These are phyloP conservation scores for Diplodia intermedia DNA, from an alignment of 2,329 filamentous ascomycete genomes.

Conservation along the genomic window DNA sequence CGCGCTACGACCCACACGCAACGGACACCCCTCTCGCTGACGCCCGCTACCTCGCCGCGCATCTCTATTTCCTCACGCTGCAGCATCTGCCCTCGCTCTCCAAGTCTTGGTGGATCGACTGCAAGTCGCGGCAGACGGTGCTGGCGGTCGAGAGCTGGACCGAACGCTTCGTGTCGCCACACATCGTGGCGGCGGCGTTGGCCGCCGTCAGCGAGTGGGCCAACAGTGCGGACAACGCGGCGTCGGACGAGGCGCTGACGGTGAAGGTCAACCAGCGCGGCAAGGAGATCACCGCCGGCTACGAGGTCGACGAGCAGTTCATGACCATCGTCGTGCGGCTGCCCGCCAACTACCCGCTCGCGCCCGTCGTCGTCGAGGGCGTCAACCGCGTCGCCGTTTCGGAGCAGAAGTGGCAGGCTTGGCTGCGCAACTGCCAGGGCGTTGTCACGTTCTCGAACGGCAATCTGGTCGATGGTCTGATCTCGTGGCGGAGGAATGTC, in stretches of 20 bases:
- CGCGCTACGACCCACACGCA: constrained; percentile 55
- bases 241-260: constrained; percentile 60
- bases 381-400: constrained; percentile 84
- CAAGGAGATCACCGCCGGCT: constrained; percentile 81
- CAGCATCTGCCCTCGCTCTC: constrained; percentile 79
- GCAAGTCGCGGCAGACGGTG: constrained; percentile 78
- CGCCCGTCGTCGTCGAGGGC: constrained; percentile 76
- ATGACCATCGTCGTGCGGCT: constrained; percentile 84
- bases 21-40: constrained; percentile 63
- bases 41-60: constrained; percentile 81
- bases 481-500: constrained; percentile 86
- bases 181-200: constrained; percentile 70
- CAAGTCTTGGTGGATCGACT: constrained; percentile 83
- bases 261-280: constrained; percentile 76
- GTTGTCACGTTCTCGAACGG: constrained; percentile 94
- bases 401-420: constrained; percentile 90
- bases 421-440: constrained; percentile 86
- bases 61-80: constrained; percentile 84
- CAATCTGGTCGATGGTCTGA: constrained; percentile 83
- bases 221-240: constrained; percentile 47
- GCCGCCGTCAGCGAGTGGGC: constrained; percentile 74
- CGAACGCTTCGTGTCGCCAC: constrained; percentile 69
- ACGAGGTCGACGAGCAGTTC: constrained; percentile 85
- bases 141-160: constrained; percentile 85
- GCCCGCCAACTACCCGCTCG: constrained; percentile 81